Percentiles rank a stretch among this genome's conserved stretches.
Conservation (phyloP, 441 rosid species). For the Cnidoscolus chayamansa region DNA sequence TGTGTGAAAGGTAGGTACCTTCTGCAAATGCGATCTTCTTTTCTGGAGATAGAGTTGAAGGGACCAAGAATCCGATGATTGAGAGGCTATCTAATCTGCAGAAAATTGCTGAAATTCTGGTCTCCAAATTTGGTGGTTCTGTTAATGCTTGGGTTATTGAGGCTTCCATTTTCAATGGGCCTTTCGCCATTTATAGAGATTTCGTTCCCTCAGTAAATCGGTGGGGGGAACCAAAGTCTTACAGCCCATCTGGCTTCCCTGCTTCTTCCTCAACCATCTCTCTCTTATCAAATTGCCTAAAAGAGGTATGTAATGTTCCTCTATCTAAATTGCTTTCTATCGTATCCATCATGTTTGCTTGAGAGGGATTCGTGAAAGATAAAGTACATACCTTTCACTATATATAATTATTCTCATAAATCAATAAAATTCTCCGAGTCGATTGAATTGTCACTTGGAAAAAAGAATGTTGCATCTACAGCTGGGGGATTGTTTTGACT, state of each 20-base stretch:
- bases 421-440: background rate
- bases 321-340: background rate
- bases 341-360: background rate
- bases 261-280: slow-evolving; percentile 59
- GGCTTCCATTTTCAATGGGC: slow-evolving; percentile 61
- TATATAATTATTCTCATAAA: background rate
- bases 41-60: slow-evolving; percentile 64
- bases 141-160: slow-evolving; percentile 72
- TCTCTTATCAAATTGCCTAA: slow-evolving; percentile 53
- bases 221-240: slow-evolving; percentile 63
- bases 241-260: slow-evolving; percentile 52
- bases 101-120: slow-evolving; percentile 56
- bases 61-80: slow-evolving; percentile 58
- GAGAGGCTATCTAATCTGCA: slow-evolving; percentile 67
- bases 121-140: slow-evolving; percentile 60
- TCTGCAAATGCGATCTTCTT: slow-evolving; percentile 68
- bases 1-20: slow-evolving; percentile 46
- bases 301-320: slow-evolving; percentile 36
- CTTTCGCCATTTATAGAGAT: slow-evolving; percentile 67
- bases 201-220: slow-evolving; percentile 59
- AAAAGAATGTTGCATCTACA: background rate
- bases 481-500: no score
- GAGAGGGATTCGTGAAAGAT: background rate
- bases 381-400: background rate
- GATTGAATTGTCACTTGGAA: background rate